A percentile compares a stretch with the other conserved stretches of the same genome.
These are phyloP conservation scores for Phytophthora macrochlamydospora DNA, from an alignment of 352 stramenopile genomes.

Conservation along the genomic window DNA sequence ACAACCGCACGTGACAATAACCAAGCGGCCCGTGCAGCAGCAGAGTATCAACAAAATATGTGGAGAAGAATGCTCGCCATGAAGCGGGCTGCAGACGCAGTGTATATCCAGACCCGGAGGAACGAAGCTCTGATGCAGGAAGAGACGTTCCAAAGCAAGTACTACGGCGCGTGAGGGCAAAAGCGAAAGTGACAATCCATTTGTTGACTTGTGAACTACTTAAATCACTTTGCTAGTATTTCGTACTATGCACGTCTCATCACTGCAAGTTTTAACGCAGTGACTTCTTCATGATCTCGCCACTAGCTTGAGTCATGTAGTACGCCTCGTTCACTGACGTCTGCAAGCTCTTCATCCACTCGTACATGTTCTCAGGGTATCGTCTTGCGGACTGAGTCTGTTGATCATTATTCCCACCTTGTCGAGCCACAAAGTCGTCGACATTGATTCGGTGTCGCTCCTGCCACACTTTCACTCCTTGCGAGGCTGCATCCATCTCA, in stretches of 20 bases:
- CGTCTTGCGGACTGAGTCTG: neutral
- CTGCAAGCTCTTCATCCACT: slow-evolving; percentile 49
- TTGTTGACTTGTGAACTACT: no score
- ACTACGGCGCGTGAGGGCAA: no score
- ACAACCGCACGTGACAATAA: neutral
- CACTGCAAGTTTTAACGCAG: slow-evolving; percentile 15
- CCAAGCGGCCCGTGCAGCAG: neutral
- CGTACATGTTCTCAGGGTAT: slow-evolving; percentile 22
- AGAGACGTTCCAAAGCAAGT: neutral
- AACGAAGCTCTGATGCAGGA: neutral
- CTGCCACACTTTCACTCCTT: slow-evolving; percentile 3
- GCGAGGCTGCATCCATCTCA: slow-evolving; percentile 1
- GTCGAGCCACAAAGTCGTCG: slow-evolving; percentile 2
- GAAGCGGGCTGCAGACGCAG: slow-evolving; percentile 1
- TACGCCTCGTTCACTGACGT: slow-evolving; percentile 45
- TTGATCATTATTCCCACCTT: neutral
- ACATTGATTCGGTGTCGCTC: slow-evolving; percentile 7
- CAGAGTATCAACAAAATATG: neutral
- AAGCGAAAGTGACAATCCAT: no score
- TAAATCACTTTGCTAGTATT: no score
- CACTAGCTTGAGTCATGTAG: slow-evolving; percentile 47
- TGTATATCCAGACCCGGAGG: neutral
- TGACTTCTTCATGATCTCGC: slow-evolving; percentile 47
- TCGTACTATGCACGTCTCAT: no score
- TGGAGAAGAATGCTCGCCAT: neutral